Conservation (phyloP, 116 monocot genomes). For the Iris pallida region DNA sequence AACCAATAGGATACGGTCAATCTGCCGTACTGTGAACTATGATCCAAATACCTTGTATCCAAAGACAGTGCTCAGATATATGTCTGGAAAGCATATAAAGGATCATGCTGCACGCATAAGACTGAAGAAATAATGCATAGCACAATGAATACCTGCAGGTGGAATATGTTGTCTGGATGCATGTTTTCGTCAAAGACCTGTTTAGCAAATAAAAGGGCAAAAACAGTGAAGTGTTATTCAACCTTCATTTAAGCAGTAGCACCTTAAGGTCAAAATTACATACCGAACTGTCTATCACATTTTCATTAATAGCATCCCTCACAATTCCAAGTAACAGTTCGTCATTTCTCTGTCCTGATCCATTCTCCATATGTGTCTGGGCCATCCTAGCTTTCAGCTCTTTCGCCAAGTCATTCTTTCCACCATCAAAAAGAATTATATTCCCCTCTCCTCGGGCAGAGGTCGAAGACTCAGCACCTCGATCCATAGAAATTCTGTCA, state of each 20-base stretch:
- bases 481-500: conserved; percentile 41
- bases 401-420: conserved; percentile 47
- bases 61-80: no score
- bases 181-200: conserved; percentile 92
- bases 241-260: neutral
- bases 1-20: no score
- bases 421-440: conserved; percentile 20
- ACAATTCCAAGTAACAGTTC: conserved; percentile 53
- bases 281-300: conserved; percentile 78
- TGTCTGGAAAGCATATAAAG: no score
- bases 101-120: no score
- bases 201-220: conserved; percentile 11
- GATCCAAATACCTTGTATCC: no score
- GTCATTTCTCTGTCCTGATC: conserved; percentile 4
- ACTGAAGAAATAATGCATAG: no score
- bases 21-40: no score
- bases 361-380: conserved; percentile 60
- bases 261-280: conserved; percentile 6
- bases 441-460: conserved; percentile 46
- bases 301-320: conserved; percentile 64
- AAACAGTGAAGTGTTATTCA: neutral
- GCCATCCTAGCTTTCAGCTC: conserved; percentile 70
- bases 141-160: conserved; percentile 56
- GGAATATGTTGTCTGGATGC: conserved; percentile 63
- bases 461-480: conserved; percentile 59